Evolutionary conservation across 148 eudicot genomes (phyloP).

Genomic region (Euryodendron excelsum): DNA sequence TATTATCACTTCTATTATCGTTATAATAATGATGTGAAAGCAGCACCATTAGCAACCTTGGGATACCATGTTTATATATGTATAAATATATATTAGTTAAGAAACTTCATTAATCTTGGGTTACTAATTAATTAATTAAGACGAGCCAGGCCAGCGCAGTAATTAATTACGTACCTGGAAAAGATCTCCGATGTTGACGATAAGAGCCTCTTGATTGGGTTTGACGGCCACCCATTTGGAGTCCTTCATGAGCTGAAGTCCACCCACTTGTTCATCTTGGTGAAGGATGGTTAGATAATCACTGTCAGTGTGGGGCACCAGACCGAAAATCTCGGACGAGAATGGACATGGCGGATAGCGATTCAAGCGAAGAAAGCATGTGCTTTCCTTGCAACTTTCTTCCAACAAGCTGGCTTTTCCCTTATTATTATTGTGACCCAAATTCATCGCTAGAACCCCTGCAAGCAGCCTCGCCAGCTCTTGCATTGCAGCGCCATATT

Average conservation of each 20-base stretch:
- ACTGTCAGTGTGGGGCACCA: slow-evolving; percentile 47
- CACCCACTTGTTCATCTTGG: slow-evolving; percentile 44
- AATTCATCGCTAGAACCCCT: too few species aligned
- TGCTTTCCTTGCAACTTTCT: slow-evolving; percentile 28
- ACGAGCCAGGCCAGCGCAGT: not conserved
- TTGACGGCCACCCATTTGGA: slow-evolving; percentile 49
- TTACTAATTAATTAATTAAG: too few species aligned
- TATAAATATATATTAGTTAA: too few species aligned
- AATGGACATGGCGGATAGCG: slow-evolving; percentile 37
- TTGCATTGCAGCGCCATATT: too few species aligned
- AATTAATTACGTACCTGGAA: slow-evolving; percentile 35
- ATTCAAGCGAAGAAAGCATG: slow-evolving; percentile 42
- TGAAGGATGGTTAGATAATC: slow-evolving; percentile 45
- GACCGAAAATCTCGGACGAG: slow-evolving; percentile 25
- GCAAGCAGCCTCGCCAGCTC: too few species aligned
- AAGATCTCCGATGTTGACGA: slow-evolving; percentile 54
- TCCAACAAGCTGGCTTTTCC: too few species aligned
- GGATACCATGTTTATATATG: too few species aligned
- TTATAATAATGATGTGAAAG: too few species aligned
- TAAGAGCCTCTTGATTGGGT: slow-evolving; percentile 42
- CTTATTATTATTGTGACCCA: too few species aligned
- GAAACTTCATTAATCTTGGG: too few species aligned
- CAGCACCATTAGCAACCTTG: too few species aligned
- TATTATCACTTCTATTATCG: too few species aligned
- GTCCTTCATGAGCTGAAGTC: slow-evolving; percentile 50